phyloP scores from a whole-genome alignment of 371 early-diverging fungal species.

The Mucor irregularis region DNA sequence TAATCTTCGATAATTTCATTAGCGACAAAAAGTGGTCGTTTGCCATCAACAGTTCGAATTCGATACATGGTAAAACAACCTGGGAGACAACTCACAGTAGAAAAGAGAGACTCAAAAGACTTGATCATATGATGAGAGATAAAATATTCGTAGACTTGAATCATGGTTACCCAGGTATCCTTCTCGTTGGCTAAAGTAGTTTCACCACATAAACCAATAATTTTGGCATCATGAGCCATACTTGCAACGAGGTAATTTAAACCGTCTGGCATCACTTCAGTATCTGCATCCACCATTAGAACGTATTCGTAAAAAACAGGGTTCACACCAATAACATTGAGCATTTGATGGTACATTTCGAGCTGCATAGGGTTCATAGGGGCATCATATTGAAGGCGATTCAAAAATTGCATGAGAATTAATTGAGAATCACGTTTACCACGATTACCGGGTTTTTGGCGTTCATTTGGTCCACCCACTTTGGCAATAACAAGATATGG shows the following conservation, averaged over 20 bases:
- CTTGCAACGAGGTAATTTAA: slow-evolving; percentile 61
- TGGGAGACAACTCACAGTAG: slow-evolving; percentile 82
- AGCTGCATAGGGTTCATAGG: slow-evolving; percentile 82
- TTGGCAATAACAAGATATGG: slow-evolving; percentile 94
- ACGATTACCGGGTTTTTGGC: slow-evolving; percentile 87
- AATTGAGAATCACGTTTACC: slow-evolving; percentile 94
- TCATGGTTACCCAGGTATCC: slow-evolving; percentile 86
- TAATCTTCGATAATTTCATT: slow-evolving; percentile 91
- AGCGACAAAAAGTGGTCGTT: slow-evolving; percentile 85
- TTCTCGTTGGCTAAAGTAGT: slow-evolving; percentile 78
- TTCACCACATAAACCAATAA: slow-evolving; percentile 84
- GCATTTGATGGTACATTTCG: slow-evolving; percentile 85
- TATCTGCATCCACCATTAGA: slow-evolving; percentile 64
- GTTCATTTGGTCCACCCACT: slow-evolving; percentile 74
- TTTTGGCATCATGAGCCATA: slow-evolving; percentile 70
- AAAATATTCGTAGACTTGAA: slow-evolving; percentile 82
- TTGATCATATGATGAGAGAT: slow-evolving; percentile 80
- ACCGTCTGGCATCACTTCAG: slow-evolving; percentile 62
- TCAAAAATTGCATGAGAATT: slow-evolving; percentile 73
- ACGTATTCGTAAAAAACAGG: slow-evolving; percentile 65
- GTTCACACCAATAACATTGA: slow-evolving; percentile 78
- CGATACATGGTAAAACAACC: slow-evolving; percentile 93
- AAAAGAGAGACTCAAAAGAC: slow-evolving; percentile 79
- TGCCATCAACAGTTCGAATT: slow-evolving; percentile 73
- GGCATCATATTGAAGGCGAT: slow-evolving; percentile 63